Evolutionary conservation across 495 filamentous ascomycete species (phyloP).

Genomic region (Chaetomidium leptoderma): DNA sequence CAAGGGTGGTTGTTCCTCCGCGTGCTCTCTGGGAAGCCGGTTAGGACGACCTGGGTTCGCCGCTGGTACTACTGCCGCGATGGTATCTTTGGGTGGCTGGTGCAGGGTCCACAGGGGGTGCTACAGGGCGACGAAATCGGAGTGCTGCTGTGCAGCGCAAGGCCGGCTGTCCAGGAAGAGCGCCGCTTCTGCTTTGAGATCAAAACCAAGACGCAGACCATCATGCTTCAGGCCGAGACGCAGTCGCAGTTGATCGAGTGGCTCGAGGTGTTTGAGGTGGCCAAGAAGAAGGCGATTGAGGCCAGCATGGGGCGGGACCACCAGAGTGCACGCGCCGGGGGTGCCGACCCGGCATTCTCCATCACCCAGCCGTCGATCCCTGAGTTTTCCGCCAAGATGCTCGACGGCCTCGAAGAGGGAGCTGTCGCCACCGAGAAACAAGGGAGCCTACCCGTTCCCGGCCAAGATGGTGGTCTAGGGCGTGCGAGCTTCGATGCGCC

Average conservation of each 20-base stretch:
- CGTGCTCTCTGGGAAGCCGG: conserved; percentile 79
- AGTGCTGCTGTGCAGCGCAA: conserved; percentile 86
- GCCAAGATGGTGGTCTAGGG: conserved; percentile 51
- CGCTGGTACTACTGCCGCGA: conserved; percentile 94
- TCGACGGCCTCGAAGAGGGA: conserved; percentile 64
- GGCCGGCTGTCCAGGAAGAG: conserved; percentile 87
- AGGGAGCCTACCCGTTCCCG: conserved; percentile 63
- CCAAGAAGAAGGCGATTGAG: conserved; percentile 88
- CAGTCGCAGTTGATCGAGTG: conserved; percentile 85
- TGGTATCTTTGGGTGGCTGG: conserved; percentile 92
- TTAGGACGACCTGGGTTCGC: conserved; percentile 78
- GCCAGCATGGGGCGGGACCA: conserved; percentile 58
- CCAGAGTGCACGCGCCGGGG: conserved; percentile 54
- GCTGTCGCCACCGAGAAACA: conserved; percentile 53
- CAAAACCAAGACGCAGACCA: conserved; percentile 91
- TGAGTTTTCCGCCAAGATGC: conserved; percentile 75
- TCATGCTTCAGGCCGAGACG: conserved; percentile 88
- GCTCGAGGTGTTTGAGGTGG: conserved; percentile 86
- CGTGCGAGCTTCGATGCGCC: conserved; percentile 66
- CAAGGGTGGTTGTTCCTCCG: conserved; percentile 92
- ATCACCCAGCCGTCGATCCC: conserved; percentile 84
- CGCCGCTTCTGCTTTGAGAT: conserved; percentile 96
- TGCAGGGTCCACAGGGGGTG: conserved; percentile 82
- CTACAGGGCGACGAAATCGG: conserved; percentile 95
- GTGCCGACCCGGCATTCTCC: conserved; percentile 80